Conservation (phyloP, 2,329 filamentous ascomycete genomes). For the Lasiodiplodia citricola region DNA sequence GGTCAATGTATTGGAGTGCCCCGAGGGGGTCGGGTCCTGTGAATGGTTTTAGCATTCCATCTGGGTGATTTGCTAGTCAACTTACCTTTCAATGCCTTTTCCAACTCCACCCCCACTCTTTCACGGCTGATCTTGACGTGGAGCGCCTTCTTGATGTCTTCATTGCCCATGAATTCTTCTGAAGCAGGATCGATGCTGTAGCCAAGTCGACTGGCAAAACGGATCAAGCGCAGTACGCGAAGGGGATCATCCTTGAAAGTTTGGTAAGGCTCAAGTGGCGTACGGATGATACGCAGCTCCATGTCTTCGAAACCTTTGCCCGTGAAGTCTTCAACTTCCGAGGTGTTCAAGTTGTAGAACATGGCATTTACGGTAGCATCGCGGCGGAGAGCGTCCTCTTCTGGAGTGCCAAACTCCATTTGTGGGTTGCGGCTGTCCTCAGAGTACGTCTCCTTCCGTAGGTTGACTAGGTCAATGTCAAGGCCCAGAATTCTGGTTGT, state of each 20-base stretch:
- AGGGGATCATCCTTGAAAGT: conserved; percentile 96
- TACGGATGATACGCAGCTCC: conserved; percentile 73
- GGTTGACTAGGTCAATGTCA: conserved; percentile 92
- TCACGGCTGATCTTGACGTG: conserved; percentile 90
- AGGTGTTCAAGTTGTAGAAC: conserved; percentile 89
- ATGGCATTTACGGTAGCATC: conserved; percentile 95
- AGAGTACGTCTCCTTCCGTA: conserved; percentile 88
- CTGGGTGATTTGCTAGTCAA: conserved; percentile 50
- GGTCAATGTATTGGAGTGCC: conserved; percentile 69
- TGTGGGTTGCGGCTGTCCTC: conserved; percentile 88
- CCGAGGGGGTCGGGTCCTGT: conserved; percentile 62
- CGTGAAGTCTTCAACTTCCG: conserved; percentile 83
- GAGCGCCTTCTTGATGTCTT: conserved; percentile 79
- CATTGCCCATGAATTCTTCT: conserved; percentile 75
- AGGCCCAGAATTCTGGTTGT: conserved; percentile 84
- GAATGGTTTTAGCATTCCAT: not conserved
- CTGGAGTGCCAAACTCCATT: conserved; percentile 90
- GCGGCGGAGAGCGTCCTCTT: conserved; percentile 85
- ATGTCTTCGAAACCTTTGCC: conserved; percentile 76
- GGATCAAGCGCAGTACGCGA: conserved; percentile 81
- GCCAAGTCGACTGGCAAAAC: conserved; percentile 83
- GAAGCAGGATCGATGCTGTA: conserved; percentile 78
- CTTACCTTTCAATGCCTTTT: conserved; percentile 78
- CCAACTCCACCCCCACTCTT: conserved; percentile 82
- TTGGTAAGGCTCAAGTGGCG: conserved; percentile 84